Evolutionary conservation across 2,329 filamentous ascomycete species (phyloP).

Genomic region (Cercospora sojina): DNA sequence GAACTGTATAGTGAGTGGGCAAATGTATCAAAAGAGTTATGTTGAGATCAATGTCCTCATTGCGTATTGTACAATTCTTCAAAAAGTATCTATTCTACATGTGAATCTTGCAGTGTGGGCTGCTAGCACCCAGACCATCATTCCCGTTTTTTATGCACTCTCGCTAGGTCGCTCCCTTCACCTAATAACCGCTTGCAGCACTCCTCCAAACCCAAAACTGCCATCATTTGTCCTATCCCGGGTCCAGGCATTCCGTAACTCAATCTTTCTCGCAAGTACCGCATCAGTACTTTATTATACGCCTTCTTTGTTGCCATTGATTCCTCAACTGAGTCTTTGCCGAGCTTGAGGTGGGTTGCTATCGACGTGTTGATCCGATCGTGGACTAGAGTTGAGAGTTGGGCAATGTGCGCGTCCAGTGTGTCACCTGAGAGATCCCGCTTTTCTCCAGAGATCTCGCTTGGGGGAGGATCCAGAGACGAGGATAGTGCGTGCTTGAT

Average conservation of each 20-base stretch:
- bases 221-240: slow-evolving; percentile 54
- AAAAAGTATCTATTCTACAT: background rate
- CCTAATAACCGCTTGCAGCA: slow-evolving; percentile 41
- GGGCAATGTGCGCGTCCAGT: slow-evolving; percentile 1
- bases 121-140: background rate
- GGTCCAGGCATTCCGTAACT: slow-evolving; percentile 55
- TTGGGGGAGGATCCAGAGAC: background rate
- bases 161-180: background rate
- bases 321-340: background rate
- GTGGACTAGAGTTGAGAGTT: background rate
- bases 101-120: background rate
- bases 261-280: slow-evolving; percentile 58
- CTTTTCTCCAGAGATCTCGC: background rate
- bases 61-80: background rate
- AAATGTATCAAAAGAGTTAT: background rate
- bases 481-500: background rate
- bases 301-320: slow-evolving; percentile 23
- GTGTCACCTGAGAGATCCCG: background rate
- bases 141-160: background rate
- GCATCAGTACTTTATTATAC: slow-evolving; percentile 47
- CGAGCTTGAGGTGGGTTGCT: background rate
- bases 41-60: background rate
- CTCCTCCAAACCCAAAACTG: slow-evolving; percentile 55
- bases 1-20: background rate
- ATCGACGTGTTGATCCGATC: background rate